These are phyloP conservation scores for Talaromyces sp. DNA, from an alignment of 2,329 filamentous ascomycete species.

Conservation along the genomic window DNA sequence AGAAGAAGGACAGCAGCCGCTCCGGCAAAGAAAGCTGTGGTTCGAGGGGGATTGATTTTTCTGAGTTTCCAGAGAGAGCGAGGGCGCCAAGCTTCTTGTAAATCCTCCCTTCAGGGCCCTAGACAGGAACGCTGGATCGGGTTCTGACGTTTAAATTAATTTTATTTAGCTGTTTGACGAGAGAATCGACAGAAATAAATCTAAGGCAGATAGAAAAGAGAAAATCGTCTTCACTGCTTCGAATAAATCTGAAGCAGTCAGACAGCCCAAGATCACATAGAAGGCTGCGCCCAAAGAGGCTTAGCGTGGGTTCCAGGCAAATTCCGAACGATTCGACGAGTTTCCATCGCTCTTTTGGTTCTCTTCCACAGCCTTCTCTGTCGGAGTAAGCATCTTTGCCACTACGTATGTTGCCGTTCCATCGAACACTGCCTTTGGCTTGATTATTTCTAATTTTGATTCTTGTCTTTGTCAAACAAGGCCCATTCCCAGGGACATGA, in stretches of 20 bases:
- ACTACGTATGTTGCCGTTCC: neutral
- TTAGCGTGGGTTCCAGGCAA: constrained; percentile 6
- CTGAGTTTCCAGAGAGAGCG: neutral
- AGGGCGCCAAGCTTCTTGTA: constrained; percentile 5
- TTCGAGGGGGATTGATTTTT: neutral
- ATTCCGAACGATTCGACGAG: constrained; percentile 13
- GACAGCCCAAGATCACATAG: constrained; percentile 1
- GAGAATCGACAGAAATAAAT: neutral
- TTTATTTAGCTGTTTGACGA: neutral
- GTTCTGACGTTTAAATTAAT: neutral
- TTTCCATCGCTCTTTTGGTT: constrained; percentile 7
- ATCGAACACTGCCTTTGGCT: neutral
- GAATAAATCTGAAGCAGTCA: constrained; percentile 4
- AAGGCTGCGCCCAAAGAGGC: constrained; percentile 4
- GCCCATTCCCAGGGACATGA: neutral
- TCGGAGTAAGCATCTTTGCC: neutral
- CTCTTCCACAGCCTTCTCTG: constrained; percentile 10
- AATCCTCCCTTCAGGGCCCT: constrained; percentile 1
- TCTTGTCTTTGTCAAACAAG: neutral
- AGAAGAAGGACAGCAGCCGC: neutral
- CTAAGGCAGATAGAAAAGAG: neutral
- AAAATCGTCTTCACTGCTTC: neutral
- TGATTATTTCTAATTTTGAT: neutral
- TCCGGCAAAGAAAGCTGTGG: constrained; percentile 1
- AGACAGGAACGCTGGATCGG: neutral